Percentiles rank a stretch among this genome's conserved stretches.
These are phyloP conservation scores for Ulota crispa DNA, from an alignment of 225 moss, liverwort and hornwort species.

Conservation along the genomic window DNA sequence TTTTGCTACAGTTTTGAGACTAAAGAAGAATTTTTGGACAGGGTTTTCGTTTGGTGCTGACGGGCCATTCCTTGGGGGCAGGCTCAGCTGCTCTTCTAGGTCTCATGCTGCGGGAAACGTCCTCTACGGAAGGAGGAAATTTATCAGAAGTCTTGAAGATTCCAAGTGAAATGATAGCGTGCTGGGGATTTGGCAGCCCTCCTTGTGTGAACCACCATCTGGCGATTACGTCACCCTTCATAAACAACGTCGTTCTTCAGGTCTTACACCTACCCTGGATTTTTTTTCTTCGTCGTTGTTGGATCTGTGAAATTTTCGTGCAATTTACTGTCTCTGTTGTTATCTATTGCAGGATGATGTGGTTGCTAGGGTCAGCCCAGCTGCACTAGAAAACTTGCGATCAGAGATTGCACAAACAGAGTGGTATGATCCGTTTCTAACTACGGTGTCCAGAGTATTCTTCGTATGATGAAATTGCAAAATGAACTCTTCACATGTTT, in stretches of 20 bases:
- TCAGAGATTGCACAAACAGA: conserved; percentile 77
- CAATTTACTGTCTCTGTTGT: not conserved
- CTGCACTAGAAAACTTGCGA: conserved; percentile 81
- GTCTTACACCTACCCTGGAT: conserved; percentile 36
- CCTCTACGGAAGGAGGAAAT: conserved; percentile 34
- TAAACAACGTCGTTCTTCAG: conserved; percentile 73
- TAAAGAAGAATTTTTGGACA: conserved; percentile 40
- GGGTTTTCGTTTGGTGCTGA: conserved; percentile 81
- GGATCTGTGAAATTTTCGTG: not conserved
- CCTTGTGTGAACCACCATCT: conserved; percentile 74
- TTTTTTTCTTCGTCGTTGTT: not conserved
- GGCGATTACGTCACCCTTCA: conserved; percentile 55
- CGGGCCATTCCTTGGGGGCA: conserved; percentile 91
- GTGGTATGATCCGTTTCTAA: conserved; percentile 47
- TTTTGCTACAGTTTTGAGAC: not conserved
- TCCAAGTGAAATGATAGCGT: conserved; percentile 54
- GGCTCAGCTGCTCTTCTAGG: conserved; percentile 69
- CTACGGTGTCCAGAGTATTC: not conserved
- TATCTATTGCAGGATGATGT: conserved; percentile 73
- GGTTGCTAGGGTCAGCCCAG: conserved; percentile 77
- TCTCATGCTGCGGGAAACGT: conserved; percentile 56
- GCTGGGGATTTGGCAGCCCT: conserved; percentile 87
- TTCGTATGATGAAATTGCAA: not conserved
- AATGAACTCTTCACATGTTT: not conserved
- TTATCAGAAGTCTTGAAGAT: conserved; percentile 57